Base-by-base conservation (phyloP, 352 stramenopile species). In the Phytopythium oedochilum region DNA sequence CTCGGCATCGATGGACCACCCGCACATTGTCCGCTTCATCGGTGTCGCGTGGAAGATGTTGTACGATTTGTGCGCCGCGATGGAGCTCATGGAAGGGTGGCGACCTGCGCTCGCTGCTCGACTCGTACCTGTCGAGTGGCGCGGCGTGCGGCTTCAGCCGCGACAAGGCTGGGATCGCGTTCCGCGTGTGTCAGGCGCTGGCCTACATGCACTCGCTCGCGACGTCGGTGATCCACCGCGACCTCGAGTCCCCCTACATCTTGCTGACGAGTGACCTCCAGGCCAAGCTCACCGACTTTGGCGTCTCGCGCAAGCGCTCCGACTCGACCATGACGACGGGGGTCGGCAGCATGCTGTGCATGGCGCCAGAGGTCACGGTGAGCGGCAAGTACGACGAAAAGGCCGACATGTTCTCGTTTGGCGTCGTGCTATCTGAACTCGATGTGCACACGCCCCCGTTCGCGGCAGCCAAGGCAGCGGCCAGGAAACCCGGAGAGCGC, bases 161-260 rank as follows among this genome's bases (percentile, higher is more conserved):
- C 9, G 39, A 62, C 15, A 69, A 69, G 34, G 35, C 46, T 14
- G 53, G 18, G 1, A 62, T 75, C 14, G 68, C 71, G 0, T 29
- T 78, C 10, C 65, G 76, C 46, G 53, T 81, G 17, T 66, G 60
- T n/a, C 57, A 75, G 4, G 64, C 55, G 15, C 48, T 69, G 10
- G 50, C 57, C 5, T 68, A 68, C 25, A 32, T 68, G 2, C 57
- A 64, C 57, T 68, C 61, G 22, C 42, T 68, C 2, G 28, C 32
- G 20, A 49, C 61, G 20, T 51, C 56, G 8, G 32, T 64, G 6
- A 68, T 83, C 47, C 75, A 86, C 52, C 72, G 75, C 22, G 75
- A 86, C 53, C 62, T 86, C 45, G 83, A 86, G 50, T 80, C 68
- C 1, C 73, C 73, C 38, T 84, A 84, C 50, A 73, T 86, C 34